phyloP scores from a whole-genome alignment of 352 stramenopile genomes.

The Globisporangium orthogonon region DNA sequence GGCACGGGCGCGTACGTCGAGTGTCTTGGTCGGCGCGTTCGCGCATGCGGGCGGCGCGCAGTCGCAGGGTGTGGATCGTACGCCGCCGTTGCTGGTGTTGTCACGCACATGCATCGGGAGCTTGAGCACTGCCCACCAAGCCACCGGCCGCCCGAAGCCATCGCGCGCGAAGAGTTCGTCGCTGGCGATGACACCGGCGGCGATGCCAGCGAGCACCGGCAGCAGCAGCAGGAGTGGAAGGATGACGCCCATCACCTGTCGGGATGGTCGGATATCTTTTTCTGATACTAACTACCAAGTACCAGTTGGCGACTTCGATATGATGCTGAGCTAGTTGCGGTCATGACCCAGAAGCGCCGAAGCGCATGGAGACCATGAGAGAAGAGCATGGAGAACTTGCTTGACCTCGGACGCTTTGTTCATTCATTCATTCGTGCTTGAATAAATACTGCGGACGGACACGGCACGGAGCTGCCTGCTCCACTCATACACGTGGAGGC shows the following conservation, averaged over 20 bases:
- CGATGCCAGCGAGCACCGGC: constrained; percentile 9
- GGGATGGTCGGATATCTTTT: not conserved
- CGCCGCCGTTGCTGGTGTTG: not conserved
- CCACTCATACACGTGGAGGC: not conserved
- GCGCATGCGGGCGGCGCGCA: constrained; percentile 48
- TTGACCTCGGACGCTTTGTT: not conserved
- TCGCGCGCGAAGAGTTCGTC: constrained; percentile 42
- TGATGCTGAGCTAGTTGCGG: too few species aligned
- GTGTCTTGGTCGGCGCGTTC: constrained; percentile 32
- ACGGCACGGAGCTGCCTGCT: too few species aligned
- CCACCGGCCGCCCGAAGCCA: constrained; percentile 47
- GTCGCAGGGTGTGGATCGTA: constrained; percentile 53
- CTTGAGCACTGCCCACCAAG: constrained; percentile 76
- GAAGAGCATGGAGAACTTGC: too few species aligned
- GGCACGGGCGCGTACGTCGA: constrained; percentile 27
- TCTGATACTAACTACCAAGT: too few species aligned
- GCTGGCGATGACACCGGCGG: not conserved
- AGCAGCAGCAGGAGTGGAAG: constrained; percentile 9
- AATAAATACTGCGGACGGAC: not conserved
- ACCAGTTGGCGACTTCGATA: too few species aligned
- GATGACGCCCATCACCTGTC: not conserved
- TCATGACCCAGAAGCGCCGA: too few species aligned
- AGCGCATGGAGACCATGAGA: too few species aligned
- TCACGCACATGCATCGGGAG: constrained; percentile 42
- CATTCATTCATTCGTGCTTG: not conserved